Percentiles rank a stretch among this genome's conserved stretches.
These are phyloP conservation scores for Vinca major DNA, from an alignment of 305 asterid genomes.

Conservation along the genomic window DNA sequence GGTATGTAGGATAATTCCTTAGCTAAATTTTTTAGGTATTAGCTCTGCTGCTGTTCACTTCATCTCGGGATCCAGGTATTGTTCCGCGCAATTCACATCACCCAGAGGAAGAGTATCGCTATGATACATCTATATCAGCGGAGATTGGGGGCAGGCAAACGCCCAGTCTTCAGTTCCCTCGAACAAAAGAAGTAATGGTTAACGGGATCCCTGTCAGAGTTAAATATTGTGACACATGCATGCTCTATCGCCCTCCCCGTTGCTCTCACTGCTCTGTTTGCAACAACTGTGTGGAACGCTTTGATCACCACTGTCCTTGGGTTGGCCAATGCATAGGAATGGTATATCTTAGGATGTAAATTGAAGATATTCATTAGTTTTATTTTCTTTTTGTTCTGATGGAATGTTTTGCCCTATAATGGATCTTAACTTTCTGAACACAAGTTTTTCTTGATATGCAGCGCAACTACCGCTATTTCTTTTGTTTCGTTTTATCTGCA, in stretches of 20 bases:
- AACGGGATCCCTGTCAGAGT: constrained; percentile 83
- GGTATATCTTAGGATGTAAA: constrained; percentile 38
- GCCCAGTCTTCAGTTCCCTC: constrained; percentile 88
- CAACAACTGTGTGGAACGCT: constrained; percentile 95
- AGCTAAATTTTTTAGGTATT: constrained; percentile 45
- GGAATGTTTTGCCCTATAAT: constrained; percentile 5
- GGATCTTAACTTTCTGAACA: constrained; percentile 14
- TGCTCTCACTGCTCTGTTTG: constrained; percentile 99
- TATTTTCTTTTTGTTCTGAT: not conserved
- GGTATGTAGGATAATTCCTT: not conserved
- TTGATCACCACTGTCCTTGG: constrained; percentile 99
- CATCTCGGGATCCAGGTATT: constrained; percentile 95
- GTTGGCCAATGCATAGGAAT: constrained; percentile 98
- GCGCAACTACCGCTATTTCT: constrained; percentile 94
- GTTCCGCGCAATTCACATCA: constrained; percentile 93
- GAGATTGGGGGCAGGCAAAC: constrained; percentile 87
- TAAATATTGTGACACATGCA: constrained; percentile 95
- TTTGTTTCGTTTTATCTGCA: constrained; percentile 74
- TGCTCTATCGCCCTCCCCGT: constrained; percentile 98
- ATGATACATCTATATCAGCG: constrained; percentile 52
- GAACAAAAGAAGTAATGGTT: constrained; percentile 90
- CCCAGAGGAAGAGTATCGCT: constrained; percentile 79
- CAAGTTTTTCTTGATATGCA: constrained; percentile 34
- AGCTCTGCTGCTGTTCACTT: constrained; percentile 64
- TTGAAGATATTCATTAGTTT: too few relatives aligned